A percentile compares a stretch with the other conserved stretches of the same genome.
Conservation (phyloP, 192 early-diverging fungal genomes). For the Tieghemiomyces parasiticus region DNA sequence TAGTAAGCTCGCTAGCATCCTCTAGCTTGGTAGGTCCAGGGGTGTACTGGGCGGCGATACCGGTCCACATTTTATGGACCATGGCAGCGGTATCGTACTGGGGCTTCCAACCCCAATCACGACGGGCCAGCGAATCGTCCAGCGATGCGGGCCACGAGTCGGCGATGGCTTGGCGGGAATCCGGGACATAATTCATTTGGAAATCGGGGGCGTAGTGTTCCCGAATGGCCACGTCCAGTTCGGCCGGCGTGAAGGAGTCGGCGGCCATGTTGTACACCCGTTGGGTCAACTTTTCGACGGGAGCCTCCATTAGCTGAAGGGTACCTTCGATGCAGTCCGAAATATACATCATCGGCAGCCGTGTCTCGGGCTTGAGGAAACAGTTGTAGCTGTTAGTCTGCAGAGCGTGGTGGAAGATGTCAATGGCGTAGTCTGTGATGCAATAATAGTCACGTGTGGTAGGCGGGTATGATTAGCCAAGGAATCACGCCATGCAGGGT, state of each 20-base stretch:
- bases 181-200: conserved; percentile 36
- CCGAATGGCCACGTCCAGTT: conserved; percentile 36
- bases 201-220: conserved; percentile 29
- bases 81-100: conserved; percentile 38
- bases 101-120: conserved; percentile 51
- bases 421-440: conserved; percentile 42
- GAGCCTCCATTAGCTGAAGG: conserved; percentile 37
- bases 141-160: conserved; percentile 45
- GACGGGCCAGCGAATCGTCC: conserved; percentile 39
- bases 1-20: too few relatives aligned
- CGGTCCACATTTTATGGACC: conserved; percentile 31
- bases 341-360: conserved; percentile 51
- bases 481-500: too few relatives aligned
- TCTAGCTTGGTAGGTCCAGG: too few relatives aligned
- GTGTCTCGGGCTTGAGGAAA: conserved; percentile 37
- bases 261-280: conserved; percentile 48
- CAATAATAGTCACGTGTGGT: too few relatives aligned
- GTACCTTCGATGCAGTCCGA: conserved; percentile 50
- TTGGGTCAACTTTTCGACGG: conserved; percentile 31
- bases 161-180: conserved; percentile 49
- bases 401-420: conserved; percentile 50
- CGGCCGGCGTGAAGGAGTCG: conserved; percentile 37
- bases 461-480: too few relatives aligned
- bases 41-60: background rate
- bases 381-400: conserved; percentile 36